Base-by-base conservation (phyloP, 768 basidiomycete species). In the Leccinellum luteum region DNA sequence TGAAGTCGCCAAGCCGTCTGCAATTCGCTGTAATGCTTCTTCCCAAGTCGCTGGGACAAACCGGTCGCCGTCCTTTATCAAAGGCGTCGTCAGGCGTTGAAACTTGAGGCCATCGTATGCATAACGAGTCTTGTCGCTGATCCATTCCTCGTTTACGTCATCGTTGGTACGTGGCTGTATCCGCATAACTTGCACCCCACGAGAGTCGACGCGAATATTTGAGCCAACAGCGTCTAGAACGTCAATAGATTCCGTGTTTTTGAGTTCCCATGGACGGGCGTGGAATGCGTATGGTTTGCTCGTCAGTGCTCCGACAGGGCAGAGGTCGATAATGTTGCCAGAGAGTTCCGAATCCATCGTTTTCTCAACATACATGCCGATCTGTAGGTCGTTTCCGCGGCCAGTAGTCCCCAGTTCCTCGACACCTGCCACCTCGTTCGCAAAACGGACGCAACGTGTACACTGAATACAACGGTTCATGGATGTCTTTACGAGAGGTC, bases 401-500 rank as follows among this genome's bases (percentile, higher is more conserved):
- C 97, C 97, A 3, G 94, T 95, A 3, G 94, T 94, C 45, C 97
- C 97, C 23, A 99, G 79, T 66, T 98, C 96, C 76, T 98, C 94
- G 8, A 98, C 94, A 54, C 97, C 97, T 1, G 97, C 97, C 47
- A 98, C 96, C 72, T 99, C 97, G 76, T 98, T 99, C 28, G 97
- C 96, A 69, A 99, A 99, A 51, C 97, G 91, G 27, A 98, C 92
- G 74, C 97, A 99, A 58, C 97, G 93, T 5, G 97, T 99, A 77
- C 97, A 99, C 74, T 99, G 97, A 66, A 99, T 98, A 77, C 97
- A 98, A 38, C 97, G 87, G 75, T 92, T 97, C 96, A 98, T 98
- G 57, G 89, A 92, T 2, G 96, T 98, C 81, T 98, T 98, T 72
- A 99, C 94, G 47, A 99, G 84, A 7, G 97, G 97, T 1, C 97